Evolutionary conservation across 345 rosid species (phyloP), one percentile per base, ranked within the genome.

Genomic region (Triadica sebifera): DNA sequence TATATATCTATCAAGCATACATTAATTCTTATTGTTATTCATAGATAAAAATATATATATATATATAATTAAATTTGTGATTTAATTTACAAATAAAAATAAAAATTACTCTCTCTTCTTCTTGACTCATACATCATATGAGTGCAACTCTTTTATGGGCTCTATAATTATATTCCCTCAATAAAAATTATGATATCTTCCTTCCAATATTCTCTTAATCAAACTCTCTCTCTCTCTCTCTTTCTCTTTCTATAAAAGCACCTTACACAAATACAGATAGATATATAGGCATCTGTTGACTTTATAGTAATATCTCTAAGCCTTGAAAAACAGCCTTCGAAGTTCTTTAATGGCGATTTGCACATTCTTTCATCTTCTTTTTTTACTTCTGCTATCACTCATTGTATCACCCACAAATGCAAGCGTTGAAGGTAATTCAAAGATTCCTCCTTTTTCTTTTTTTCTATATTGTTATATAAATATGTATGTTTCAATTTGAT

Each of bases 391-490:
- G 61, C 71, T 81, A 12, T 50, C 75, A 19, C 69, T 16, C 41
- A 13, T 74, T 51, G 45, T 73, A 19, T 75, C 76, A 64, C 78
- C 81, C 11, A 49, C 81, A 72, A 58, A 70, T 39, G 87, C 94
- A 0, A 89, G 87, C 79, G 24, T 64, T 1, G 94, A 89, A 81
- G 93, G 91, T 87, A 70, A 12, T 25, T 3, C 4, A 38, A 13
- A 24, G 67, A 24, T 24, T 12, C 45, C 12, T n/a, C n/a, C n/a
- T n/a, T n/a, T n/a, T 57, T 24, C 24, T n/a, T 37, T n/a, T 46
- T 12, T 11, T 45, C 25, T 6, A 9, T 12, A 3, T 8, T 3
- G n/a, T 10, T 34, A 22, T 0, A 61, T 29, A 6, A 2, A 43
- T 43, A 43, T 43, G 10, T 43, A 10, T 29, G 34, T 29, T 29